Evolutionary conservation across 2,329 filamentous ascomycete species (phyloP), one percentile per base, ranked within the genome.

Genomic region (Exophiala lecanii-corni): DNA sequence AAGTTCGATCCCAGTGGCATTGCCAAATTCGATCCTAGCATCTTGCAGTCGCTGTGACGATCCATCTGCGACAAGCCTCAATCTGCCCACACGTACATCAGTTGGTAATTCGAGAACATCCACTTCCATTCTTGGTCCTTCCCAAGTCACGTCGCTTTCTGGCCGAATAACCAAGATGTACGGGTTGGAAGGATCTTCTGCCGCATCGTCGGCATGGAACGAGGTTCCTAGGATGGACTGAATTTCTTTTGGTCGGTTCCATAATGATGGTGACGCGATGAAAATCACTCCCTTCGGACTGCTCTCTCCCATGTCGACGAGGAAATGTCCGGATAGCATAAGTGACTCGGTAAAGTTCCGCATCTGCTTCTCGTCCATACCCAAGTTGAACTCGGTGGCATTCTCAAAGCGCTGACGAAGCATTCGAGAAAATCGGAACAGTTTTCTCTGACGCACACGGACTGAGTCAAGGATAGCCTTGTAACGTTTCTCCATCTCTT

Each of bases 401-500:
- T 98, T 97, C 63, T 98, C 92, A 59, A 98, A 98, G 45, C 91
- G 82, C 60, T 95, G 86, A 56, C 86, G 89, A 41, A 98, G 67
- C 61, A 94, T 87, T 53, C 89, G 80, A 13, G 87, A 92, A 66
- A 97, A 97, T 47, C 92, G 86, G 62, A 97, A 94, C 51, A 98
- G 74, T 78, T 97, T 97, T 64, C 92, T 79, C 66, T 98, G 92
- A 16, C 92, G 81, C 44, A 97, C 89, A 58, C 92, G 88, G 16
- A 97, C 94, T 1, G 92, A 97, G 63, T 98, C 92, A 2, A 98
- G 71, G 51, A 89, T 89, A 49, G 88, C 84, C 67, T 96, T 97
- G 72, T 97, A 98, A 34, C 92, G 81, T 69, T 94, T 96, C 64
- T 92, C 94, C 84, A 96, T 94, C 51, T 96, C 91, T 6, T 79